Evolutionary conservation across 331 rosid genomes (phyloP).

Genomic region (Prunus yedoensis): DNA sequence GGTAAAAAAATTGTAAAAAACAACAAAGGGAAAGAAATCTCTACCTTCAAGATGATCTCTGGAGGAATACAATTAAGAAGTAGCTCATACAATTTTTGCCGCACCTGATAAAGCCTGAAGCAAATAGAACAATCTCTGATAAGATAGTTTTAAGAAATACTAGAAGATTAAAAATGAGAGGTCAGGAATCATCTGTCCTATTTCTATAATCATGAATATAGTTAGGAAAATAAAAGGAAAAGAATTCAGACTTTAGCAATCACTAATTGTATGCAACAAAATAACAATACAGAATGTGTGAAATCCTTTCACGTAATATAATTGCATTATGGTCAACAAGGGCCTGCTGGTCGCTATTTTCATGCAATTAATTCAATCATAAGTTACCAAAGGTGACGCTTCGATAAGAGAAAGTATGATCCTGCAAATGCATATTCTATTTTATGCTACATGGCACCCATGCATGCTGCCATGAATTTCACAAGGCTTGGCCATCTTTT

Average conservation of each 20-base stretch:
- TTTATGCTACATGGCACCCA: not conserved
- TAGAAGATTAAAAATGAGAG: not conserved
- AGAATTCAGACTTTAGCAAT: not conserved
- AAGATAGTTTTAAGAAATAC: constrained; percentile 1
- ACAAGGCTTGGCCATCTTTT: not conserved
- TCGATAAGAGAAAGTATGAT: not conserved
- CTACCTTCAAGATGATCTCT: constrained; percentile 85
- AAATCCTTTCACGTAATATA: not conserved
- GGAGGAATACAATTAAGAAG: constrained; percentile 93
- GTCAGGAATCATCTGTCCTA: not conserved
- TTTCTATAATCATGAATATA: not conserved
- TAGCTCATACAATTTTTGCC: constrained; percentile 86
- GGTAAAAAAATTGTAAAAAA: not conserved
- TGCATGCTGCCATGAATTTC: not conserved
- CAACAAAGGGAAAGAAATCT: constrained; percentile 1
- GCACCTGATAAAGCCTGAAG: constrained; percentile 75
- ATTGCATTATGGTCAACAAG: not conserved
- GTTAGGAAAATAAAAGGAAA: not conserved
- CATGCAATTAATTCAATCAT: not conserved
- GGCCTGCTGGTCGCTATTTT: not conserved
- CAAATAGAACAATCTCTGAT: not conserved
- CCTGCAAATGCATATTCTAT: not conserved
- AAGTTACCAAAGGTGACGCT: not conserved
- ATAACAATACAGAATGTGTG: not conserved
- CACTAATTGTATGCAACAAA: not conserved